These are phyloP conservation scores for Pestalotiopsis sp. DNA, from an alignment of 2,329 filamentous ascomycete genomes.

Conservation along the genomic window DNA sequence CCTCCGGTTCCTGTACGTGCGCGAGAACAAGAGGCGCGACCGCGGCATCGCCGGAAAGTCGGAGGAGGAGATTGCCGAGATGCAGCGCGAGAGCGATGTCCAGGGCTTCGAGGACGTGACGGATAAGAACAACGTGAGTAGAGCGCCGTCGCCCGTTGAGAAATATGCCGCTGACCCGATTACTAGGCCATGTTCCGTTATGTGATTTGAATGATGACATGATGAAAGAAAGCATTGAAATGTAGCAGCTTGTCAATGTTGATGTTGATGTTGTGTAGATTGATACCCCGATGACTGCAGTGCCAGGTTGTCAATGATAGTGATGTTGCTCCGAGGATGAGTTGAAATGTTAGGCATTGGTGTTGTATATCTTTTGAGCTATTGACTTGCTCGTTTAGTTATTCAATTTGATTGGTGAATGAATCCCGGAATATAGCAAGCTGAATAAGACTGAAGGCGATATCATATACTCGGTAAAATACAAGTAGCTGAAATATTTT, in stretches of 20 bases:
- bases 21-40: slow-evolving; percentile 34
- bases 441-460: too few relatives aligned
- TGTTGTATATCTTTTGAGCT: too few relatives aligned
- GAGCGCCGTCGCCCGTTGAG: neutral
- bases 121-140: slow-evolving; percentile 35
- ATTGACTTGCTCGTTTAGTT: too few relatives aligned
- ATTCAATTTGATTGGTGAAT: too few relatives aligned
- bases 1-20: slow-evolving; percentile 26
- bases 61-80: slow-evolving; percentile 30
- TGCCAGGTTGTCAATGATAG: too few relatives aligned
- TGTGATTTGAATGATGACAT: neutral
- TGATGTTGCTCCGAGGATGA: too few relatives aligned
- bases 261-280: neutral
- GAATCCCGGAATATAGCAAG: too few relatives aligned
- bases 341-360: too few relatives aligned
- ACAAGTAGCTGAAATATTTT: too few relatives aligned
- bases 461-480: too few relatives aligned
- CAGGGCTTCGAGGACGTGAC: slow-evolving; percentile 42
- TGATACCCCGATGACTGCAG: neutral
- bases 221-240: neutral
- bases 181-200: neutral
- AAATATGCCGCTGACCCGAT: neutral
- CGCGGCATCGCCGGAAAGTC: slow-evolving; percentile 25
- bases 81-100: slow-evolving; percentile 28
- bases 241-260: neutral